phyloP scores from a whole-genome alignment of 371 early-diverging fungal genomes.

The Mucor sp. region DNA sequence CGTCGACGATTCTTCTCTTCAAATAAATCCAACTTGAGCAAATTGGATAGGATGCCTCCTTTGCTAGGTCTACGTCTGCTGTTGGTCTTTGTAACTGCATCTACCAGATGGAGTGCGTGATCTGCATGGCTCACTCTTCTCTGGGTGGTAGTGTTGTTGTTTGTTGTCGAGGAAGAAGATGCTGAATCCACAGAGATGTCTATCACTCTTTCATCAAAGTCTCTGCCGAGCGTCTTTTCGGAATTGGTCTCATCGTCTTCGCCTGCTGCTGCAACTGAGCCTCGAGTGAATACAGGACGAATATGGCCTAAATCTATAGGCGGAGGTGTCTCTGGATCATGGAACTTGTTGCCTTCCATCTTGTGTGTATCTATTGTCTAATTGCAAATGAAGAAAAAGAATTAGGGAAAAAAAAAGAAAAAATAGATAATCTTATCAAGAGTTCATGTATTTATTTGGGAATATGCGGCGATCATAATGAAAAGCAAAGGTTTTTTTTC shows the following conservation, averaged over 20 bases:
- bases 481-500: neutral
- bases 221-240: conserved; percentile 1
- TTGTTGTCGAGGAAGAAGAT: neutral
- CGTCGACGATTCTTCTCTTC: conserved; percentile 12
- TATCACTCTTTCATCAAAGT: neutral
- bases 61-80: conserved; percentile 30
- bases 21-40: conserved; percentile 41
- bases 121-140: conserved; percentile 22
- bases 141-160: neutral
- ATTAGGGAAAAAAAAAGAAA: neutral
- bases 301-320: conserved; percentile 10
- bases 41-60: conserved; percentile 51
- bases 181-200: neutral
- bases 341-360: conserved; percentile 33
- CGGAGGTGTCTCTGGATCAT: conserved; percentile 33
- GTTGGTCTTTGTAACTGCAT: conserved; percentile 21
- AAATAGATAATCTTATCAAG: neutral
- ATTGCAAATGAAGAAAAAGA: neutral
- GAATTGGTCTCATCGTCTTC: neutral
- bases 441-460: neutral
- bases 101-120: conserved; percentile 34
- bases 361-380: neutral
- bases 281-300: neutral
- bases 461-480: conserved; percentile 4
- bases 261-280: neutral